A percentile compares a stretch with the other conserved stretches of the same genome.
These are phyloP conservation scores for Colletotrichum tamarilloi DNA, from an alignment of 2,329 filamentous ascomycete genomes.

Conservation along the genomic window DNA sequence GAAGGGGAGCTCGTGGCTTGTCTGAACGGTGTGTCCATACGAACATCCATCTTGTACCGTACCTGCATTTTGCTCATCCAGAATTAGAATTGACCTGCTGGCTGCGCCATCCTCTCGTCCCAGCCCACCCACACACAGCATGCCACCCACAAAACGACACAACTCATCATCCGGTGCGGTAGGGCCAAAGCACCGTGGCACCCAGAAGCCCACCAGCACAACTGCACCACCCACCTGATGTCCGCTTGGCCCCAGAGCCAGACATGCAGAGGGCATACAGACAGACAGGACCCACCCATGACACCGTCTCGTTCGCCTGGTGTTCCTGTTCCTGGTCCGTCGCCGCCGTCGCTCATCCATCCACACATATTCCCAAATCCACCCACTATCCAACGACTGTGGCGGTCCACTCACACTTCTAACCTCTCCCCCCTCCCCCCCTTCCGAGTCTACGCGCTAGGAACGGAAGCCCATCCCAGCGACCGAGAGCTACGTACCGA, in stretches of 20 bases:
- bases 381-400: conserved; percentile 7
- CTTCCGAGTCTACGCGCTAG: conserved; percentile 29
- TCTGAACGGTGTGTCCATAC: conserved; percentile 27
- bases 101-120: conserved; percentile 46
- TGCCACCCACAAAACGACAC: conserved; percentile 3
- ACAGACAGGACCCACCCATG: conserved; percentile 35
- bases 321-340: conserved; percentile 45
- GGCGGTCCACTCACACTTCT: conserved; percentile 15
- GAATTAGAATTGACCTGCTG: conserved; percentile 52
- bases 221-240: conserved; percentile 48
- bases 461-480: conserved; percentile 26
- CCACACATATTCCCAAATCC: conserved; percentile 41
- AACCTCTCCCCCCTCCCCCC: conserved; percentile 12
- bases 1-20: not conserved
- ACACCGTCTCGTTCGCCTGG: conserved; percentile 43
- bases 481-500: conserved; percentile 15
- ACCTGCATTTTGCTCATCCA: conserved; percentile 38
- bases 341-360: conserved; percentile 26
- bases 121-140: conserved; percentile 26
- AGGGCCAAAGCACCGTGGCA: not conserved
- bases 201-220: conserved; percentile 37
- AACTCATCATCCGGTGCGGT: conserved; percentile 2
- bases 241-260: conserved; percentile 51
- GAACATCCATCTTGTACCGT: not conserved
- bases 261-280: conserved; percentile 45